phyloP scores from a whole-genome alignment of 805 yeast species.

The Barnettozyma botsteinii region DNA sequence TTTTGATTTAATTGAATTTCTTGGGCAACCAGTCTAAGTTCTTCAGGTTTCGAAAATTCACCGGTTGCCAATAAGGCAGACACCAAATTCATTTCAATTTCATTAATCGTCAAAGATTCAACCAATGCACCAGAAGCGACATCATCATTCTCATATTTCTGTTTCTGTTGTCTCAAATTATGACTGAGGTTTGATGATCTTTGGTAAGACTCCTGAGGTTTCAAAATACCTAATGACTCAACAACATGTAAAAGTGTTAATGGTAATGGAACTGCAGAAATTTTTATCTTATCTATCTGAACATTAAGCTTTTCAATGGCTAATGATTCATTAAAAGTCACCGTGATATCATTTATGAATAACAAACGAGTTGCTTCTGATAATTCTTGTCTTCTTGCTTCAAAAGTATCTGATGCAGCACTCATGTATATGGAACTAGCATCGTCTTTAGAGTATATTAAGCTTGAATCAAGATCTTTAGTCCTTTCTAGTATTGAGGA shows the following conservation, averaged over 20 bases:
- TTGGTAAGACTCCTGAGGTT: conserved; percentile 5
- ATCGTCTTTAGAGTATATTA: conserved; percentile 61
- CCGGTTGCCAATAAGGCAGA: conserved; percentile 42
- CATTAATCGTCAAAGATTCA: conserved; percentile 33
- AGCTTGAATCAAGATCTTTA: conserved; percentile 41
- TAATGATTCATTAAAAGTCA: conserved; percentile 44
- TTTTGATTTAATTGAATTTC: conserved; percentile 39
- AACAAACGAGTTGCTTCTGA: conserved; percentile 16
- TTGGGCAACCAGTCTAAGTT: conserved; percentile 25
- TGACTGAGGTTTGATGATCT: conserved; percentile 12
- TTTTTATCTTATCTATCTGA: conserved; percentile 32
- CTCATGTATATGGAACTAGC: conserved; percentile 77
- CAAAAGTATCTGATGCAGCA: conserved; percentile 54
- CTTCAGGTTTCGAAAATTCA: conserved; percentile 31
- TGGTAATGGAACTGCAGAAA: conserved; percentile 36
- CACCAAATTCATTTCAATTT: conserved; percentile 37
- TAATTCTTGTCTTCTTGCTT: conserved; percentile 14
- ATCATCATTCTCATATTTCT: neutral
- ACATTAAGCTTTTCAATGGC: conserved; percentile 28
- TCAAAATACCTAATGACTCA: conserved; percentile 22
- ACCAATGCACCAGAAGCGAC: conserved; percentile 22
- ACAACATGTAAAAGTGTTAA: conserved; percentile 19
- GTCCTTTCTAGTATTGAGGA: conserved; percentile 24
- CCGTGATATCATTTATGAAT: conserved; percentile 28
- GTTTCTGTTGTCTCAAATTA: conserved; percentile 5